Base-by-base conservation (phyloP, 441 rosid genomes). In the Adansonia rubrostipa region DNA sequence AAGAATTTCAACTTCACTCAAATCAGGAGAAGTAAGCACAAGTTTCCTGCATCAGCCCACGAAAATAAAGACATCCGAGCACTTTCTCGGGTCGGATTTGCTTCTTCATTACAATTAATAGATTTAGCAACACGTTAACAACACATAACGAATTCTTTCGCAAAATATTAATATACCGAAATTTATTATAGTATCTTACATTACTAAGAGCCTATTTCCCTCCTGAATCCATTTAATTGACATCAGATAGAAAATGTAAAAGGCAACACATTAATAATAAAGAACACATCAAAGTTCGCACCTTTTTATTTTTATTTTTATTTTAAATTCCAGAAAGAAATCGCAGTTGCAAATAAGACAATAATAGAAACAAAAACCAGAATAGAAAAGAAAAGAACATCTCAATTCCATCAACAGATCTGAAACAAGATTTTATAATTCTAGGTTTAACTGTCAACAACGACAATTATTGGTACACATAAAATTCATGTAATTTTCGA, bases 331-430 rank as follows among this genome's bases (percentile, higher is more conserved):
- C 9, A 45, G 6, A 67, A 20, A 19, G n/a, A 67, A 67, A 36
- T 36, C 19, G 20, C 10, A 2, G 10, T 28, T 28, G 28, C 4
- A 13, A 62, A 28, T 5, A 13, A 5, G 68, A 50, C 5, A 50
- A 14, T 33, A 14, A 15, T 14, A 28, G 9, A 13, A 63, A 33
- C 40, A 28, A 0, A 13, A 28, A 63, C 36, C 36, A 33, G 36
- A 33, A 33, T 33, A 33, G 36, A 33, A 33, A 33, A 33, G 5
- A 28, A 71, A 22, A 50, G 0, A 22, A 50, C 48, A 54, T n/a
- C 28, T 4, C 7, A 71, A 53, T 71, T 9, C 28, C 48, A 71
- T 71, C 62, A 53, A 54, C 63, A 53, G 63, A 71, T 54, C 63
- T 33, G 5, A 28, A 9, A 9, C 7, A 33, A 54, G 51, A 53